These are phyloP conservation scores for Pleurotus giganteus DNA, from an alignment of 768 basidiomycete genomes.

Conservation along the genomic window DNA sequence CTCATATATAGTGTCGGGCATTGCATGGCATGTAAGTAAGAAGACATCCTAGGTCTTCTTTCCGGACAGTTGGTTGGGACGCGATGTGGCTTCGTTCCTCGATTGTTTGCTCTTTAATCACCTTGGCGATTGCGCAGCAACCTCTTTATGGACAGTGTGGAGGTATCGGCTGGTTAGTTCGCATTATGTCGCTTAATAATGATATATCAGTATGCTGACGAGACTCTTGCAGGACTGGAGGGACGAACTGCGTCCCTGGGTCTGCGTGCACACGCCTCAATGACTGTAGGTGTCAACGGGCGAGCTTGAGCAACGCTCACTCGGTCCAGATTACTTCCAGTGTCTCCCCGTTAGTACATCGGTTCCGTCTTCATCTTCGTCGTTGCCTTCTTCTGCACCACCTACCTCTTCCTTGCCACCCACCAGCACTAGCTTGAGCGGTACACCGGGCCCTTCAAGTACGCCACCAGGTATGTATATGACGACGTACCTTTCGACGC, in stretches of 20 bases:
- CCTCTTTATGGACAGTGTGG: slow-evolving; percentile 46
- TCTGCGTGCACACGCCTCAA: slow-evolving; percentile 43
- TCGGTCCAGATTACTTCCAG: slow-evolving; percentile 42
- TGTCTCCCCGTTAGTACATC: slow-evolving; percentile 41
- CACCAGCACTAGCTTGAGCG: slow-evolving; percentile 17
- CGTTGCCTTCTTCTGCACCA: slow-evolving; percentile 21
- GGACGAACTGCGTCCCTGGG: slow-evolving; percentile 45
- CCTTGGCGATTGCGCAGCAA: slow-evolving; percentile 33
- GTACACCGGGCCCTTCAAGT: slow-evolving; percentile 19
- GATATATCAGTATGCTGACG: not conserved
- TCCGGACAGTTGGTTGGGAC: not conserved
- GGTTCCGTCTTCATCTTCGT: slow-evolving; percentile 19
- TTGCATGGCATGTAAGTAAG: not conserved
- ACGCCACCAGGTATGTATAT: slow-evolving; percentile 21
- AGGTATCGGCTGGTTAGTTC: slow-evolving; percentile 45
- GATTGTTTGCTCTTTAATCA: slow-evolving; percentile 22
- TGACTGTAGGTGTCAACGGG: slow-evolving; percentile 30
- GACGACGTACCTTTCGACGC: slow-evolving; percentile 1
- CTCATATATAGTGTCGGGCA: not conserved
- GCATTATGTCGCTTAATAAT: not conserved
- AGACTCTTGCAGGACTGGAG: slow-evolving; percentile 38
- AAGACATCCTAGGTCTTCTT: not conserved
- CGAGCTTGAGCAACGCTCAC: not conserved
- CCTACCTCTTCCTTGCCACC: slow-evolving; percentile 20
- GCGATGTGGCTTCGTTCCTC: slow-evolving; percentile 15